These are phyloP conservation scores for Solanum clarkiae DNA, from an alignment of 257 asterid species.

Conservation along the genomic window DNA sequence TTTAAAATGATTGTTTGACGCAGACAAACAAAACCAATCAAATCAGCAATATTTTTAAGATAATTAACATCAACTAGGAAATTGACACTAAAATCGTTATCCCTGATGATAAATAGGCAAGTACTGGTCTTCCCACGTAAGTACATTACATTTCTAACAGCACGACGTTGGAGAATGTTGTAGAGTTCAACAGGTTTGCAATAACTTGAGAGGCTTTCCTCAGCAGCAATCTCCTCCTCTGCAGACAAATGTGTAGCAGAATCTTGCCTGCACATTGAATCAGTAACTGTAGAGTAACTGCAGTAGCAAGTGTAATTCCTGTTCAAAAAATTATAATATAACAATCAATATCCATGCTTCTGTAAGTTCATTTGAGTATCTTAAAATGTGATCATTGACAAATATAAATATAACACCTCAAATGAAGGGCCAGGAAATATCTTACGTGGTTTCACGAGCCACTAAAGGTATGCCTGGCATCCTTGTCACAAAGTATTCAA, in stretches of 20 bases:
- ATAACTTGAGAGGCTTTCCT: conserved; percentile 83
- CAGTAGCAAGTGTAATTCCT: conserved; percentile 62
- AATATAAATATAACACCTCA: conserved; percentile 1
- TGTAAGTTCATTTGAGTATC: conserved; percentile 11
- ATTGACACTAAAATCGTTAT: not conserved
- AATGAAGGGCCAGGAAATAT: conserved; percentile 8
- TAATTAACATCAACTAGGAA: not conserved
- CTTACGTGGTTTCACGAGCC: conserved; percentile 80
- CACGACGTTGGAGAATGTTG: conserved; percentile 92
- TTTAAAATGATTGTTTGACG: not conserved
- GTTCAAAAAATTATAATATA: conserved; percentile 29
- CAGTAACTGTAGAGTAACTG: conserved; percentile 70
- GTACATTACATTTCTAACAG: conserved; percentile 50
- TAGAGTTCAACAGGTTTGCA: conserved; percentile 97
- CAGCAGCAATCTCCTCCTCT: conserved; percentile 88
- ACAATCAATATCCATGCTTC: conserved; percentile 14
- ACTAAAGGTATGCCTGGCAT: conserved; percentile 93
- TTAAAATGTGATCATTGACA: conserved; percentile 7
- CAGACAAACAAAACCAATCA: not conserved
- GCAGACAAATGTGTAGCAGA: conserved; percentile 74
- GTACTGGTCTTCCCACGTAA: not conserved
- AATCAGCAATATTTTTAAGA: not conserved
- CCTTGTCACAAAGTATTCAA: conserved; percentile 28
- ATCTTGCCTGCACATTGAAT: conserved; percentile 92
- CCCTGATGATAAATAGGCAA: not conserved